Percentiles rank a stretch among this genome's conserved stretches.
Evolutionary conservation across 176 grass and related monocot species (phyloP).

Genomic region (Eleusine indica): DNA sequence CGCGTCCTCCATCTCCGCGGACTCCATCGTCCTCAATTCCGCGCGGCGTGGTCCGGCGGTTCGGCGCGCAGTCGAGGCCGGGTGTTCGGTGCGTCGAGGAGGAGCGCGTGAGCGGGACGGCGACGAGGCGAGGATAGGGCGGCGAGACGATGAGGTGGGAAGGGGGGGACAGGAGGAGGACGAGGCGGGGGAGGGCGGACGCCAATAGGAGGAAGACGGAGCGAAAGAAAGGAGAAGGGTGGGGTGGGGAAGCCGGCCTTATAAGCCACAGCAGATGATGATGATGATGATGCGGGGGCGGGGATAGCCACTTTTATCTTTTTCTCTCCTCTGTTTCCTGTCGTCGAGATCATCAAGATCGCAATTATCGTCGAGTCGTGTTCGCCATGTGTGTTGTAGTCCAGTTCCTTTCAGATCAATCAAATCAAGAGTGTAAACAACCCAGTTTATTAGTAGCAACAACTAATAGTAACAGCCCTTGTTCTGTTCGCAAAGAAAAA

Average conservation of each 20-base stretch:
- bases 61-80: too few species aligned
- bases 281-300: background rate
- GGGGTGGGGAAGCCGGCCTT: background rate
- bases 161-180: background rate
- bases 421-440: too few species aligned
- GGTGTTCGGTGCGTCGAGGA: background rate
- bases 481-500: too few species aligned
- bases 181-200: background rate
- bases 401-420: background rate
- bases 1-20: conserved; percentile 49
- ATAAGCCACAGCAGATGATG: background rate
- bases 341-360: too few species aligned
- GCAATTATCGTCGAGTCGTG: background rate
- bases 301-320: background rate
- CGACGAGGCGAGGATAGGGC: background rate
- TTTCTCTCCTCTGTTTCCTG: background rate
- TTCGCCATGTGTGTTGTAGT: background rate
- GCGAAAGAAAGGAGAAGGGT: background rate
- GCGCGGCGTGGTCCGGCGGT: background rate
- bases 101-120: background rate
- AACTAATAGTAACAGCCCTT: too few species aligned
- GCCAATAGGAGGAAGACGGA: background rate
- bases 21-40: conserved; percentile 36
- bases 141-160: background rate
- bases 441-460: too few species aligned